Conservation (phyloP, 2,329 filamentous ascomycete species). For the Colletotrichum sp. region DNA sequence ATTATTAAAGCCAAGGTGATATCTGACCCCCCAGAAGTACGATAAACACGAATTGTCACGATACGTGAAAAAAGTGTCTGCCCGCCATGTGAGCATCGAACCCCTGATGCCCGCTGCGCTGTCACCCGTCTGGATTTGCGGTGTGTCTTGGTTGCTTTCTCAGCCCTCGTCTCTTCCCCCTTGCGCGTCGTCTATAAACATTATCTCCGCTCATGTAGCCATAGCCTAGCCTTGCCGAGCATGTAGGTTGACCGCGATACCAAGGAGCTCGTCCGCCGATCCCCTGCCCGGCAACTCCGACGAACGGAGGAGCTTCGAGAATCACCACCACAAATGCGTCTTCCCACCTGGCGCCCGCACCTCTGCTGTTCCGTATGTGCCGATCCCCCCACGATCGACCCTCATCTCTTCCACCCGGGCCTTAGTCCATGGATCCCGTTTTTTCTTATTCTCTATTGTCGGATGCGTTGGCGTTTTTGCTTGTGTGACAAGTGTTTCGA, state of each 20-base stretch:
- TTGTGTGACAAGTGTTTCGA: neutral
- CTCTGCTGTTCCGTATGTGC: conserved; percentile 8
- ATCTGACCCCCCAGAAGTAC: neutral
- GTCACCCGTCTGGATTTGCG: conserved; percentile 1
- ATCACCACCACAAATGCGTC: neutral
- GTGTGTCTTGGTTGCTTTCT: neutral
- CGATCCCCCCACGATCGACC: conserved; percentile 7
- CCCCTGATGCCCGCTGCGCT: neutral
- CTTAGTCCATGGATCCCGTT: neutral
- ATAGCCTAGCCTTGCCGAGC: conserved; percentile 16
- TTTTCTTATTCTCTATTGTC: neutral
- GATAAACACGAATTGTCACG: neutral
- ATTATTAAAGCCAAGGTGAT: neutral
- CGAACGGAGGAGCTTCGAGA: conserved; percentile 16
- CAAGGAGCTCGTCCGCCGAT: conserved; percentile 6
- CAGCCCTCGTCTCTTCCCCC: neutral
- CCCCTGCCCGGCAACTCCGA: conserved; percentile 13
- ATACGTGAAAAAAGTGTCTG: neutral
- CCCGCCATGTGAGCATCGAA: neutral
- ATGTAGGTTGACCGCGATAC: neutral
- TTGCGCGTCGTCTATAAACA: neutral
- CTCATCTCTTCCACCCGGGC: neutral
- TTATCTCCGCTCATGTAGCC: neutral
- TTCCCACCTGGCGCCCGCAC: neutral
- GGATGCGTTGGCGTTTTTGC: neutral